Conservation (phyloP, 2,329 filamentous ascomycete genomes). For the Apiospora kogelbergensis region DNA sequence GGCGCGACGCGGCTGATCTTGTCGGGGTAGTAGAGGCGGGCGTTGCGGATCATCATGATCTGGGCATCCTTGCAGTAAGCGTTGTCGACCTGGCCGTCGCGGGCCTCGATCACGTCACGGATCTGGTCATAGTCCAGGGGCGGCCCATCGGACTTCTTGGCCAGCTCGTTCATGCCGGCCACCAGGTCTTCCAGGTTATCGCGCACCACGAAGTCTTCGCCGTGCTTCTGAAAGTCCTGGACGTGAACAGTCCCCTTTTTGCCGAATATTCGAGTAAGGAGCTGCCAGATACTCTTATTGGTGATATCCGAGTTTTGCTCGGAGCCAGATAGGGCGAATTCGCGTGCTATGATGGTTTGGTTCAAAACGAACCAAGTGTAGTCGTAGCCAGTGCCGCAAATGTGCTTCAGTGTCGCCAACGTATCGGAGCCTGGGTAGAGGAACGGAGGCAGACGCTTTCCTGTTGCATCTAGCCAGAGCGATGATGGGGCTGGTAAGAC, state of each 20-base stretch:
- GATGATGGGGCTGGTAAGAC: conserved; percentile 61
- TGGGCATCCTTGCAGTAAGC: conserved; percentile 60
- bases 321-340: conserved; percentile 62
- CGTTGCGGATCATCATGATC: conserved; percentile 61
- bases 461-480: conserved; percentile 62
- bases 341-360: conserved; percentile 57
- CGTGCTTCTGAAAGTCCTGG: conserved; percentile 58
- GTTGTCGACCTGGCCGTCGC: conserved; percentile 58
- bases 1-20: conserved; percentile 48
- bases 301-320: conserved; percentile 65
- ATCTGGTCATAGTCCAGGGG: conserved; percentile 45
- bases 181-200: conserved; percentile 56
- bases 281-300: conserved; percentile 53
- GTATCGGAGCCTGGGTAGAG: conserved; percentile 60
- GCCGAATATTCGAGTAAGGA: conserved; percentile 51
- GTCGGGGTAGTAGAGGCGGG: conserved; percentile 56
- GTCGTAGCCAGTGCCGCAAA: conserved; percentile 60
- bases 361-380: conserved; percentile 65
- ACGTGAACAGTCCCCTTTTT: conserved; percentile 54
- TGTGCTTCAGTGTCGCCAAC: conserved; percentile 56
- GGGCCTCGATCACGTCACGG: conserved; percentile 47
- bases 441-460: conserved; percentile 56
- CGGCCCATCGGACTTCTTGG: conserved; percentile 44
- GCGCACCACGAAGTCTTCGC: conserved; percentile 59
- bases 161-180: conserved; percentile 58